Evolutionary conservation across 2,329 filamentous ascomycete species (phyloP).

Genomic region (Fusarium tanahbumbuense): DNA sequence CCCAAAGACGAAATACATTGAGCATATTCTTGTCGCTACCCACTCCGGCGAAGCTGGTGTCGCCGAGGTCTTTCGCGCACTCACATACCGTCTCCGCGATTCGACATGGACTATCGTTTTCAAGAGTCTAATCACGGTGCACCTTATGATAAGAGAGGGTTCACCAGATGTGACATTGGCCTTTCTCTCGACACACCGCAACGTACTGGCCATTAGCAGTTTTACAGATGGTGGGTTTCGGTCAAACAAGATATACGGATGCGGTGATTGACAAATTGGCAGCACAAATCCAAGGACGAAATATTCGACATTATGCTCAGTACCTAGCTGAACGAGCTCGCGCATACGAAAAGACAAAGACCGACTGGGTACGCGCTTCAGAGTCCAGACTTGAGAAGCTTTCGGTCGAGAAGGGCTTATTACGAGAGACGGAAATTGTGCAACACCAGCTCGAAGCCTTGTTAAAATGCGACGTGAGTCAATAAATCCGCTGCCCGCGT

Average conservation of each 20-base stretch:
- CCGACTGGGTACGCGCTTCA: slow-evolving; percentile 88
- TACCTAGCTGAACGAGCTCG: slow-evolving; percentile 87
- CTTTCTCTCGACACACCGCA: slow-evolving; percentile 85
- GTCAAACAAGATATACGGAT: not conserved
- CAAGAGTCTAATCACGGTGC: slow-evolving; percentile 95
- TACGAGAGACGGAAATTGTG: slow-evolving; percentile 91
- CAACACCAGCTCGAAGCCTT: slow-evolving; percentile 88
- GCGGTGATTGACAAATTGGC: slow-evolving; percentile 32
- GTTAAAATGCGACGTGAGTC: slow-evolving; percentile 86
- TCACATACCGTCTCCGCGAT: slow-evolving; percentile 89
- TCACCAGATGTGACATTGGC: slow-evolving; percentile 87
- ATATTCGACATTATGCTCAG: slow-evolving; percentile 90
- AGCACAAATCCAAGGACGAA: slow-evolving; percentile 95
- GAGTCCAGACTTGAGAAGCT: slow-evolving; percentile 87
- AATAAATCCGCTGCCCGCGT: not conserved
- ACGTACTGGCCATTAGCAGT: slow-evolving; percentile 85
- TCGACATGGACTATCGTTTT: slow-evolving; percentile 99
- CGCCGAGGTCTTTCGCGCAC: slow-evolving; percentile 91
- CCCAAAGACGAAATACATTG: slow-evolving; percentile 99
- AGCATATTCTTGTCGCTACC: slow-evolving; percentile 95
- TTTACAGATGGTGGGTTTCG: slow-evolving; percentile 87
- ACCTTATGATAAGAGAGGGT: slow-evolving; percentile 97
- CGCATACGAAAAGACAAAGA: slow-evolving; percentile 84
- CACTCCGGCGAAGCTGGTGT: slow-evolving; percentile 95
- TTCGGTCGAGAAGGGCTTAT: slow-evolving; percentile 88